Base-by-base conservation (phyloP, 1,139 yeast genomes). In the Yamadazyma pseudoaaseri region DNA sequence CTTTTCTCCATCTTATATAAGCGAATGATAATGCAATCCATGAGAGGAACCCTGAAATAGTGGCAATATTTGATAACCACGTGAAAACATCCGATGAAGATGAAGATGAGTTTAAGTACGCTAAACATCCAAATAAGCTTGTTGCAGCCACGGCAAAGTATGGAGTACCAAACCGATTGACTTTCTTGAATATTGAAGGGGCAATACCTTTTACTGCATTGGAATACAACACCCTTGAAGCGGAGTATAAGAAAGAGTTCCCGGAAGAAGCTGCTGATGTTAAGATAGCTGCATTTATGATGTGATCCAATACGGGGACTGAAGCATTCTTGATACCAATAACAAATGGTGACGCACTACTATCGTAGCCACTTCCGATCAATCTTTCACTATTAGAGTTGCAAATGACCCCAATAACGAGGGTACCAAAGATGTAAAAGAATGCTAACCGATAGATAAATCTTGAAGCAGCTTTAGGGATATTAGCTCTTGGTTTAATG, bases 181-280 rank as follows among this genome's bases (percentile, higher is more conserved):
- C 80, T 38, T 56, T 73, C 14, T 79, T 65, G 44, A 66, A 65
- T 37, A 80, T 45, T 26, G 54, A 56, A 42, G 89, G 89, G 16
- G 89, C 86, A 54, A 71, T 70, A 12, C 82, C 81, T 50, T 75
- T 76, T 37, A 66, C 65, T 5, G 87, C 73, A 43, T 82, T 60
- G 27, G 84, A 80, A 52, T 77, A 83, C 27, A 81, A 61, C 11
- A 81, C 75, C 67, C 92, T 73, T 10, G 89, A 73, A 14, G 84
- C 80, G 38, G 83, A 79, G 58, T 81, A 83, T 42, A 81, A 62
- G 58, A 79, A 86, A 0, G 89, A 81, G 58, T 82, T 83, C 32
- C 84, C 80, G 7, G 90, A 85, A 10, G 86, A 78, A 43, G 81
- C 73, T 36, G 85, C 84, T 37, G 84, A 81, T 7, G 82, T 62